phyloP scores from a whole-genome alignment of 2,329 filamentous ascomycete species.

The Aspergillus costaricaensis region DNA sequence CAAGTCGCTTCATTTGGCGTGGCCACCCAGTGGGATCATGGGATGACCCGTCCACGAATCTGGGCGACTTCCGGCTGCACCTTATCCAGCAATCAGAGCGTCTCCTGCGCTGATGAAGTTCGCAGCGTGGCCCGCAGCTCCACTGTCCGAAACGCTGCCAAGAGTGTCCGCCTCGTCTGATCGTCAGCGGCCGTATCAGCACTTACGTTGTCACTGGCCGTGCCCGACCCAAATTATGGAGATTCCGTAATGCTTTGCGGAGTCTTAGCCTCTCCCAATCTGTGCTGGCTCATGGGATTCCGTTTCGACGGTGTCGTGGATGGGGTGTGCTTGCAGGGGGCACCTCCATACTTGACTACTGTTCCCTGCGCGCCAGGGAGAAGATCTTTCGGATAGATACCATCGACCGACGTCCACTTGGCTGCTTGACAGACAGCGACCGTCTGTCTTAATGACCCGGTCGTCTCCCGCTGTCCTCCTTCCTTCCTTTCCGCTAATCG shows the following conservation, averaged over 20 bases:
- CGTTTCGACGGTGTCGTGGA: constrained; percentile 2
- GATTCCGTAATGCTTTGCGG: constrained; percentile 16
- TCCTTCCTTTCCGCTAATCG: not conserved
- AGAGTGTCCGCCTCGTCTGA: constrained; percentile 23
- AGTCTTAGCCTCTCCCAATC: constrained; percentile 12
- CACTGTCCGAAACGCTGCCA: constrained; percentile 29
- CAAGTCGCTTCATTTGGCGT: not conserved
- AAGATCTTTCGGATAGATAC: constrained; percentile 1
- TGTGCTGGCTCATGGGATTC: constrained; percentile 3
- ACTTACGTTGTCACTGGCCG: constrained; percentile 24
- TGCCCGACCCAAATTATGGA: constrained; percentile 14
- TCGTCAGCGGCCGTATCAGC: constrained; percentile 26
- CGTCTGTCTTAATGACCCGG: constrained; percentile 11
- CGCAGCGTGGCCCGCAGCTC: constrained; percentile 16
- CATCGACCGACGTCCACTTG: not conserved
- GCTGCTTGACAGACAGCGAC: constrained; percentile 9
- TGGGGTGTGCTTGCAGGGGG: not conserved
- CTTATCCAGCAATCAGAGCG: constrained; percentile 16
- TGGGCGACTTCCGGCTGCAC: not conserved
- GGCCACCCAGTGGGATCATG: not conserved
- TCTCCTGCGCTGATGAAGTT: constrained; percentile 9
- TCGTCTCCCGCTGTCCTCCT: not conserved
- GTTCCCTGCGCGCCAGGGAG: not conserved
- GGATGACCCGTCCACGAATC: not conserved
- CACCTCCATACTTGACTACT: constrained; percentile 1